Conservation (phyloP, 345 rosid species). For the Fremontodendron californicum region DNA sequence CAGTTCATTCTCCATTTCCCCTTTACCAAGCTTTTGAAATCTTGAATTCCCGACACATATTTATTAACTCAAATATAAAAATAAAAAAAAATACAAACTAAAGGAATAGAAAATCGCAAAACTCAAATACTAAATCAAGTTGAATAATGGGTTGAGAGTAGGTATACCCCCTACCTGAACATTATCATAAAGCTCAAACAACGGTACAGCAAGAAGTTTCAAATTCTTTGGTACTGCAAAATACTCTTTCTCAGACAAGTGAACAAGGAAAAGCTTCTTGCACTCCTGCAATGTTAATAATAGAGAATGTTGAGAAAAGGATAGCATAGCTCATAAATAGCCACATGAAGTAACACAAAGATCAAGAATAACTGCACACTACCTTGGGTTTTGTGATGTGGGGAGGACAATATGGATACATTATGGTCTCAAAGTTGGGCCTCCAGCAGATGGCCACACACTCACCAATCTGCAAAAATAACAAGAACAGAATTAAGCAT, state of each 20-base stretch:
- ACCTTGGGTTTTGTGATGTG: conserved; percentile 97
- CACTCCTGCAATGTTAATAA: conserved; percentile 64
- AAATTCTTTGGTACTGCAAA: conserved; percentile 94
- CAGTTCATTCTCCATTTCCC: neutral
- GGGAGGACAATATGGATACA: conserved; percentile 97
- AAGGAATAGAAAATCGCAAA: neutral
- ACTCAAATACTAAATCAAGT: neutral
- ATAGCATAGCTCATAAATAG: conserved; percentile 4
- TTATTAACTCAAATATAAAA: neutral
- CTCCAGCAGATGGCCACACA: conserved; percentile 99
- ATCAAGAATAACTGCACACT: neutral
- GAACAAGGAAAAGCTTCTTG: conserved; percentile 88
- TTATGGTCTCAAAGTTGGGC: conserved; percentile 92
- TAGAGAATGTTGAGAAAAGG: neutral
- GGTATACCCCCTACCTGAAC: conserved; percentile 53
- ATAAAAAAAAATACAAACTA: neutral
- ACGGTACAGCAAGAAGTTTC: conserved; percentile 91
- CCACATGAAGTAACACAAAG: neutral
- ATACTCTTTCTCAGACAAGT: conserved; percentile 91
- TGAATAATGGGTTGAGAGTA: neutral
- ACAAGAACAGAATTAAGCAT: neutral
- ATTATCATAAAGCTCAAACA: conserved; percentile 93
- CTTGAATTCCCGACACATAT: neutral
- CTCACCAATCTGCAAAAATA: conserved; percentile 72
- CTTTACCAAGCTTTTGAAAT: neutral